Base-by-base conservation (phyloP, 768 basidiomycete species). In the Phanerochaete carnosa region DNA sequence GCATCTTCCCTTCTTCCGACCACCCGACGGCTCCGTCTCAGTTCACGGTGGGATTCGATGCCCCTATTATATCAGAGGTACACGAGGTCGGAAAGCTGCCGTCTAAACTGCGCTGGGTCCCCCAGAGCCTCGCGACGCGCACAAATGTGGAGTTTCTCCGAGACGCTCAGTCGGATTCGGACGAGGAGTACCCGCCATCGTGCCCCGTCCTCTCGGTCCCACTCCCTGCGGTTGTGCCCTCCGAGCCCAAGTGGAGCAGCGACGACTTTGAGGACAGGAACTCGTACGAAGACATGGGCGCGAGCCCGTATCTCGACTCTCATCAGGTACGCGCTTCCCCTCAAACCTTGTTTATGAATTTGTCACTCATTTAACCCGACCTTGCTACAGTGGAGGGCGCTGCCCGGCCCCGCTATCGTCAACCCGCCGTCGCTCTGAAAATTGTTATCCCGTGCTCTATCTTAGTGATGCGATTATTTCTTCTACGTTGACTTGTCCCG, bases 21-120 rank as follows among this genome's bases (percentile, higher is more conserved):
- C 66, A 68, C 59, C 60, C 50, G 35, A 60, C 45, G 64, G 59
- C 69, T 7, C 68, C 69, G 15, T 64, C 68, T 22, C 66, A 69
- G 60, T 79, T 73, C 70, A 74, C 67, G 43, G 71, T 81, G 26
- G 78, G 77, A 45, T 80, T 81, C 64, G 80, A 82, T 46, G 74
- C 75, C 35, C 79, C 80, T 50, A 64, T 81, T 58, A 75, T 81
- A 35, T 77, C 74, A 26, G 74, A 79, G n/a, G 76, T 77, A 37
- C 76, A 75, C 49, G 76, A 76, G 59, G 64, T 64, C 43, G 76
- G 75, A 49, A 73, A 49, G 66, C 73, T 70, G 45, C 78, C 74
- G 12, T 62, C 69, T 23, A 75, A 71, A 65, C 70, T 71, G 35
- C 69, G 75, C 50, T 81, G 79, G 80, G 74, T 81, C 12, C 64